Percentiles rank a stretch among this genome's conserved stretches.
Conservation (phyloP, 306 rosid species). For the Oxytropis ochrocephala region DNA sequence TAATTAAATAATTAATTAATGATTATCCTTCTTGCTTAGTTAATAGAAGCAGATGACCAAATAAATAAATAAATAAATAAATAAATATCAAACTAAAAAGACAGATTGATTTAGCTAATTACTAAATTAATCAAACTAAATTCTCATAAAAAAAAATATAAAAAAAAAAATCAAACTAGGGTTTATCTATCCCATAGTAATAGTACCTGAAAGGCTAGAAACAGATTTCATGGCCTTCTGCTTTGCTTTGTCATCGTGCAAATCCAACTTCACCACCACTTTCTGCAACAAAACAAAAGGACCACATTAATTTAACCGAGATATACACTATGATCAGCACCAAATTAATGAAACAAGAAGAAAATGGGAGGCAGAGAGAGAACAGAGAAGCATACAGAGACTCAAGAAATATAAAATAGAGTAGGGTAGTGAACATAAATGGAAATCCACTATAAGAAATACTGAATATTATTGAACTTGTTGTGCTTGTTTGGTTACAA, state of each 20-base stretch:
- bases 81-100: neutral
- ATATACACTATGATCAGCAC: neutral
- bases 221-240: slow-evolving; percentile 71
- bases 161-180: neutral
- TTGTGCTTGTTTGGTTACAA: neutral
- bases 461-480: neutral
- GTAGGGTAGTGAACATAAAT: neutral
- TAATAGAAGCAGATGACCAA: neutral
- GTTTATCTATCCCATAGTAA: neutral
- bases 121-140: neutral
- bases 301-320: neutral
- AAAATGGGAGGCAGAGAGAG: neutral
- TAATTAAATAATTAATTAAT: neutral
- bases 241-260: slow-evolving; percentile 67
- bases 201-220: slow-evolving; percentile 48
- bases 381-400: neutral
- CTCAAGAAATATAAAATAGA: neutral
- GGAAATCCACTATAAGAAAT: neutral
- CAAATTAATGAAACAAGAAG: neutral
- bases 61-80: neutral
- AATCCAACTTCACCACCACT: slow-evolving; percentile 63
- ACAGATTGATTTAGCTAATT: neutral
- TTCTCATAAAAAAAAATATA: too few relatives aligned
- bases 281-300: slow-evolving; percentile 41
- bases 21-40: neutral